A percentile compares a stretch with the other conserved stretches of the same genome.
These are phyloP conservation scores for Venturia pyrina DNA, from an alignment of 2,329 filamentous ascomycete species.

Conservation along the genomic window DNA sequence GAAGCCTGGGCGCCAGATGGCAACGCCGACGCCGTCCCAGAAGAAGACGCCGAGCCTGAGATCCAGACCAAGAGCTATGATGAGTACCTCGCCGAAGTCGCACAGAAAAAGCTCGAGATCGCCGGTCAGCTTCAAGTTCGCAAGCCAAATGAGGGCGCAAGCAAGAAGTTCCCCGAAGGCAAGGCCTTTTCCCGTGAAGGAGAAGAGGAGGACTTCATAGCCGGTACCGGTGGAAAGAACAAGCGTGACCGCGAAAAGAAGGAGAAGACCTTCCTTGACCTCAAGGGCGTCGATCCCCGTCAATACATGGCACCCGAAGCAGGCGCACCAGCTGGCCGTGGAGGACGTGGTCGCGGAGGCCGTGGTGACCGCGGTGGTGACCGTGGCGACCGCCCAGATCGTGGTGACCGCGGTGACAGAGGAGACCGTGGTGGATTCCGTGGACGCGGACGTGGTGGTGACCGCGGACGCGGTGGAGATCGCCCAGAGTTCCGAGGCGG, in stretches of 20 bases:
- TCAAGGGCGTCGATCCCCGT: constrained; percentile 58
- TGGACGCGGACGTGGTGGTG: constrained; percentile 28
- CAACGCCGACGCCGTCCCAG: constrained; percentile 32
- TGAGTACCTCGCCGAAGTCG: constrained; percentile 73
- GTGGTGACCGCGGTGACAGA: constrained; percentile 39
- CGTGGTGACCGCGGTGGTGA: constrained; percentile 33
- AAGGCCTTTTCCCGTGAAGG: constrained; percentile 50
- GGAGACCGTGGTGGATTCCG: constrained; percentile 27
- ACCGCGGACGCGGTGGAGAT: constrained; percentile 37
- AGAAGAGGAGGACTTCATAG: constrained; percentile 64
- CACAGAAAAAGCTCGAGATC: constrained; percentile 67
- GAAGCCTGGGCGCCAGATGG: constrained; percentile 22
- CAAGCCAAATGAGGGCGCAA: constrained; percentile 85
- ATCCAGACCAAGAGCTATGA: constrained; percentile 85
- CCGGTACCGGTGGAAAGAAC: constrained; percentile 64
- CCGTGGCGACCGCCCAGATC: constrained; percentile 40
- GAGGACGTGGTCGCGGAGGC: constrained; percentile 30
- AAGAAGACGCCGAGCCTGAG: constrained; percentile 44
- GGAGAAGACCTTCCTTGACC: constrained; percentile 80
- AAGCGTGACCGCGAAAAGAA: constrained; percentile 79
- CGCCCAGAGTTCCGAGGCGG: constrained; percentile 32
- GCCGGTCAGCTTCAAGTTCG: constrained; percentile 61
- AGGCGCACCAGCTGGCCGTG: constrained; percentile 19
- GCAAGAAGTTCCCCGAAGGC: constrained; percentile 89
- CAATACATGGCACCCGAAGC: constrained; percentile 53